Percentiles rank a stretch among this genome's conserved stretches.
Conservation (phyloP, 192 early-diverging fungal species). For the Phycomyces nitens region DNA sequence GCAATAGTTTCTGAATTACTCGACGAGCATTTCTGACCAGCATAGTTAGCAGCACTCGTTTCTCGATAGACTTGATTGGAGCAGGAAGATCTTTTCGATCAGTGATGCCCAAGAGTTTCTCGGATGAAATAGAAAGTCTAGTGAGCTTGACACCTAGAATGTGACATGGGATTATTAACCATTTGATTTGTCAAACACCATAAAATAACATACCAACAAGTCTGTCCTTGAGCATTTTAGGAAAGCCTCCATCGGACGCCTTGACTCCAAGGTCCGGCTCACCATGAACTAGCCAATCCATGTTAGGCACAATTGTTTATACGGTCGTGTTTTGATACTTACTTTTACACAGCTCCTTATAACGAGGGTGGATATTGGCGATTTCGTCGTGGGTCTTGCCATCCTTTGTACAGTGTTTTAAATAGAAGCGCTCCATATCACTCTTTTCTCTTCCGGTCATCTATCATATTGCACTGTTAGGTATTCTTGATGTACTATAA, state of each 20-base stretch:
- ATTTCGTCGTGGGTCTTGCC: conserved; percentile 34
- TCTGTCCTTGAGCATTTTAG: conserved; percentile 5
- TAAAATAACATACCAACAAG: conserved; percentile 1
- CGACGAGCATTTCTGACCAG: conserved; percentile 45
- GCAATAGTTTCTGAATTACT: conserved; percentile 47
- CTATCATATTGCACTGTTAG: no score
- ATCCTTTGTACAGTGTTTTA: conserved; percentile 34
- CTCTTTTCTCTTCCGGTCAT: conserved; percentile 31
- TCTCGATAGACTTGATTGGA: conserved; percentile 22
- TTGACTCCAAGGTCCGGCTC: conserved; percentile 11
- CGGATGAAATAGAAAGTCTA: not conserved
- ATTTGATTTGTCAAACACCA: not conserved
- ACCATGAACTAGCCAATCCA: conserved; percentile 35
- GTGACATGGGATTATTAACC: no score
- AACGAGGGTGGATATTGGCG: conserved; percentile 43
- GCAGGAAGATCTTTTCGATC: conserved; percentile 10
- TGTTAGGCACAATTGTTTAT: not conserved
- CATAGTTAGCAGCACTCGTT: conserved; percentile 44
- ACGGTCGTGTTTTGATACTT: not conserved
- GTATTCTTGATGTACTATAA: no score
- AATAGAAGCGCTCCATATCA: conserved; percentile 54
- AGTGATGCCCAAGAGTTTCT: not conserved
- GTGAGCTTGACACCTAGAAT: not conserved
- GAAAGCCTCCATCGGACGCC: not conserved
- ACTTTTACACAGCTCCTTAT: conserved; percentile 48